Base-by-base conservation (phyloP, 2,329 filamentous ascomycete species). In the Cladosporium sp. region DNA sequence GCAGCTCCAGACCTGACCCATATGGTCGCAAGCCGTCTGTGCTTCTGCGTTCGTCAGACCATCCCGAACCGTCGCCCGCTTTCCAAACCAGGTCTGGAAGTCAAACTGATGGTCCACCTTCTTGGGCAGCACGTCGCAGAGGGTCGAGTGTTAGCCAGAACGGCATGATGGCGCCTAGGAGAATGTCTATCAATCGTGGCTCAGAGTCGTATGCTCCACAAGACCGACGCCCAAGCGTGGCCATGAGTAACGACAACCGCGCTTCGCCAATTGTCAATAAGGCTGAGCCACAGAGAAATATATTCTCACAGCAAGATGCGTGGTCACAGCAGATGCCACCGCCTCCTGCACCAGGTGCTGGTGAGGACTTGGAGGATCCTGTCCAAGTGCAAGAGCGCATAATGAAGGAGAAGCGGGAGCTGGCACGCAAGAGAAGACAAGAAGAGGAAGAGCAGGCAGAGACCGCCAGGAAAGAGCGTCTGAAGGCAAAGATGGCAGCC, bases 111-210 rank as follows among this genome's bases (percentile, higher is more conserved):
- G 74, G 72, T 35, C 73, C 77, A 36, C 73, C 77, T 12, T 79
- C 84, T 2, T 92, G 89, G 78, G 82, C 32, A 4, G 47, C 81
- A 36, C 85, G 91, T 63, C 85, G 91, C 60, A 86, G 93, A 61
- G 89, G 89, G 58, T 97, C 93, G 15, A 97, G 93, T 2, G 88
- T 96, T 39, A 97, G 92, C 71, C 91, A 90, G 56, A 89, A 89
- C 59, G 96, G 91, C 71, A 87, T 45, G 12, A 45, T 88, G 60
- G 80, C 83, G 36, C 83, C 86, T 62, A 83, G 87, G 64, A 84
- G 88, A 34, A 80, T 82, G 76, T 86, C 83, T 1, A 76, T 81
- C 63, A 76, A 77, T 61, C 77, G 77, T 61, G 71, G 74, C 57
- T 77, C 77, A 53, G 71, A 75, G 34, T 66, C 72, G 8, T 65